Evolutionary conservation across 768 basidiomycete genomes (phyloP).

Genomic region (Hypholoma fasciculare): DNA sequence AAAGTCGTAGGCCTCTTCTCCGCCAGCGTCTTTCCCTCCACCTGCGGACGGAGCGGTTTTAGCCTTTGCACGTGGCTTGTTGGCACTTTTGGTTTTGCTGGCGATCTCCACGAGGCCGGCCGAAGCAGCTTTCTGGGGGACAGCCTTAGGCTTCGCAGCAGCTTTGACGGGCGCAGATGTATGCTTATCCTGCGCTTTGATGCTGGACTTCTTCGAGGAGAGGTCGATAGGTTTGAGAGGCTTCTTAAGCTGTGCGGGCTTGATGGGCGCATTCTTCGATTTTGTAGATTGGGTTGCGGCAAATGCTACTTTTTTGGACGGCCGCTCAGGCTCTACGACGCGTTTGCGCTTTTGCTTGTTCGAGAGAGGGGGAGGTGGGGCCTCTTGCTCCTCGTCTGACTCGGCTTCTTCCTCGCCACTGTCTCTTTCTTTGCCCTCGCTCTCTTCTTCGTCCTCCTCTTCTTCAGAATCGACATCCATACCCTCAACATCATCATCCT

Average conservation of each 20-base stretch:
- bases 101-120: conserved; percentile 9
- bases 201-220: background rate
- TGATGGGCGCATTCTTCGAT: conserved; percentile 14
- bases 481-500: conserved; percentile 33
- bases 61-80: conserved; percentile 30
- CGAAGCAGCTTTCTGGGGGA: conserved; percentile 5
- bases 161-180: background rate
- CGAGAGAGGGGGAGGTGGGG: conserved; percentile 26
- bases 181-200: conserved; percentile 7
- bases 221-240: conserved; percentile 14
- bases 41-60: conserved; percentile 13
- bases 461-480: conserved; percentile 36
- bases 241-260: conserved; percentile 15
- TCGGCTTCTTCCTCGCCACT: conserved; percentile 33
- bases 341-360: conserved; percentile 51
- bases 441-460: conserved; percentile 39
- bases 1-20: conserved; percentile 54
- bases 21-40: conserved; percentile 11
- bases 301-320: conserved; percentile 59
- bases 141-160: conserved; percentile 12
- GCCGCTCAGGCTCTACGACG: conserved; percentile 27
- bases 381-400: conserved; percentile 41
- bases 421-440: conserved; percentile 31
- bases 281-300: conserved; percentile 26
- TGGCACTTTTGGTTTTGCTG: conserved; percentile 30